Conservation (phyloP, 225 moss, liverwort and hornwort species). For the Lunularia cruciata region DNA sequence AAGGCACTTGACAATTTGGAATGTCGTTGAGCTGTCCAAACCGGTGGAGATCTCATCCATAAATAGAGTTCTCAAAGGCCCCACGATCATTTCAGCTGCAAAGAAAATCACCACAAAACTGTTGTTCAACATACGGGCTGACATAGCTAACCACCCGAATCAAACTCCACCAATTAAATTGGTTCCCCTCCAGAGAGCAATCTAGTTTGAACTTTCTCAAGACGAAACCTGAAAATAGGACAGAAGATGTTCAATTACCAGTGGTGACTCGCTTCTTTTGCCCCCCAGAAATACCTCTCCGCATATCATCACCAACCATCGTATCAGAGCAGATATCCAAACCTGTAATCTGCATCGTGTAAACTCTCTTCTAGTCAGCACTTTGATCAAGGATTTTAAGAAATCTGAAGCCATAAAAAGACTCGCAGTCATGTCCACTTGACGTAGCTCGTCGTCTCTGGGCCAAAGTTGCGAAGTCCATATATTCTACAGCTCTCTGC, state of each 20-base stretch:
- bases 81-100: constrained; percentile 91
- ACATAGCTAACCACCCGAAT: too few species aligned
- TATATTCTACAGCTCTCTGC: too few species aligned
- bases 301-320: constrained; percentile 59
- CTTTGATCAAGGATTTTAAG: too few species aligned
- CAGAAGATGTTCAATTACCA: constrained; percentile 25
- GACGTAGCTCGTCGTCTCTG: too few species aligned
- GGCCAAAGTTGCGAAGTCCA: too few species aligned
- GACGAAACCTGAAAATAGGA: not conserved
- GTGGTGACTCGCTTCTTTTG: constrained; percentile 68
- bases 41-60: constrained; percentile 98
- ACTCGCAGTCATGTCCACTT: too few species aligned
- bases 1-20: constrained; percentile 74
- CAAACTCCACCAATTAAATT: too few species aligned
- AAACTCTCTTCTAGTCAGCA: too few species aligned
- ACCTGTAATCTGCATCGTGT: constrained; percentile 56
- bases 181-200: too few species aligned
- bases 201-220: not conserved
- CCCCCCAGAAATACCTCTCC: constrained; percentile 64
- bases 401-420: too few species aligned
- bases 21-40: constrained; percentile 88
- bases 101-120: not conserved
- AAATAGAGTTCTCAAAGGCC: constrained; percentile 79
- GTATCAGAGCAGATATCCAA: constrained; percentile 83
- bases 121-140: too few species aligned